These are phyloP conservation scores for Hypoxylon crocopeplum DNA, from an alignment of 495 filamentous ascomycete genomes.

Conservation along the genomic window DNA sequence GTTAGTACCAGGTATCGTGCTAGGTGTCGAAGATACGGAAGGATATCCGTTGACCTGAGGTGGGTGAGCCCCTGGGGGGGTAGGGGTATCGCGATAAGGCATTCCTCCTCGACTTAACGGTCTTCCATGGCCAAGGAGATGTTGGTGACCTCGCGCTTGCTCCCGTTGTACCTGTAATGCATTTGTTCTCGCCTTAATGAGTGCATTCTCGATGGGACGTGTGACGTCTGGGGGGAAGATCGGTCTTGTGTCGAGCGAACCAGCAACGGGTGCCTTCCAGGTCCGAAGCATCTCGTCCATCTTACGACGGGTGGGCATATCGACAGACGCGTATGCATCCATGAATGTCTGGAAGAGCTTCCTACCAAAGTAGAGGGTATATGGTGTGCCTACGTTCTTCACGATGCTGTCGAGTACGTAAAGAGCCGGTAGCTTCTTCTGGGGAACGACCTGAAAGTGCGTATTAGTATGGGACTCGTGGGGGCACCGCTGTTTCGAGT, in stretches of 20 bases:
- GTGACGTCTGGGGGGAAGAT: constrained; percentile 88
- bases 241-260: constrained; percentile 83
- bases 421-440: constrained; percentile 88
- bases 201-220: constrained; percentile 87
- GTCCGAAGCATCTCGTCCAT: constrained; percentile 98
- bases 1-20: constrained; percentile 23
- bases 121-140: constrained; percentile 65
- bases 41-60: constrained; percentile 32
- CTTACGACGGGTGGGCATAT: constrained; percentile 78
- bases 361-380: constrained; percentile 89
- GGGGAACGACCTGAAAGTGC: constrained; percentile 73
- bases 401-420: constrained; percentile 98
- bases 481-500: background rate
- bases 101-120: constrained; percentile 53
- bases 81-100: constrained; percentile 71
- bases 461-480: constrained; percentile 18
- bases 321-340: constrained; percentile 90
- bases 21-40: constrained; percentile 22
- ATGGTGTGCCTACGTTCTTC: constrained; percentile 98
- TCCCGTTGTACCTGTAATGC: constrained; percentile 74
- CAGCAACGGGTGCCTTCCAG: constrained; percentile 96
- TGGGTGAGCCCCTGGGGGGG: constrained; percentile 63
- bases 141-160: constrained; percentile 67
- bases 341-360: constrained; percentile 95
- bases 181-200: constrained; percentile 85